phyloP scores from a whole-genome alignment of 805 yeast genomes.

The Lipomyces orientalis region DNA sequence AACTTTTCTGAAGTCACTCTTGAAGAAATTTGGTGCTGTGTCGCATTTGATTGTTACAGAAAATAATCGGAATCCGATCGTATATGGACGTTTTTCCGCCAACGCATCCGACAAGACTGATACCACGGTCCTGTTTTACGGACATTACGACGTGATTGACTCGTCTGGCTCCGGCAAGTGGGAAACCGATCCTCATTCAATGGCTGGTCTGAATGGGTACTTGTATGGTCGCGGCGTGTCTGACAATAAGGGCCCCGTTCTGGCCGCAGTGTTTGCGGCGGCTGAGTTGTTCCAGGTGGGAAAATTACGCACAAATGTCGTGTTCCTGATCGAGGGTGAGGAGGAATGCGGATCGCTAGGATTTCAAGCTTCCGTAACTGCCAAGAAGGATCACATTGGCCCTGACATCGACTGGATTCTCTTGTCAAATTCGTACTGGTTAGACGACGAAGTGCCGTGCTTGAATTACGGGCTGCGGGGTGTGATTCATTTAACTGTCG shows the following conservation, averaged over 20 bases:
- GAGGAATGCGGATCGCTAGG: conserved; percentile 94
- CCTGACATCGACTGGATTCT: conserved; percentile 78
- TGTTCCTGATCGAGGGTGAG: conserved; percentile 90
- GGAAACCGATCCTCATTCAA: conserved; percentile 77
- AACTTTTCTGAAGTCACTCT: conserved; percentile 64
- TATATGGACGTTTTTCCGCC: conserved; percentile 67
- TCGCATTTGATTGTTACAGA: conserved; percentile 73
- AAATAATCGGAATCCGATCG: conserved; percentile 79
- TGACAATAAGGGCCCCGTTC: conserved; percentile 92
- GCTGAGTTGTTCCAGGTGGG: conserved; percentile 65
- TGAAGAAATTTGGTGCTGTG: conserved; percentile 67
- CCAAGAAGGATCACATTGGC: conserved; percentile 61
- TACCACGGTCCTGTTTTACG: conserved; percentile 75
- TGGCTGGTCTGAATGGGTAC: conserved; percentile 82
- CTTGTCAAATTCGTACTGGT: conserved; percentile 91
- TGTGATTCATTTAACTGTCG: conserved; percentile 78
- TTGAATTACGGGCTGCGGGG: conserved; percentile 94
- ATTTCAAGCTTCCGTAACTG: conserved; percentile 68
- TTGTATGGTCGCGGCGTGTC: conserved; percentile 90
- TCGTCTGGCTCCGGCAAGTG: conserved; percentile 69
- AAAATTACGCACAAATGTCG: conserved; percentile 69
- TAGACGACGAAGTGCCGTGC: conserved; percentile 87
- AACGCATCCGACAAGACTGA: conserved; percentile 41
- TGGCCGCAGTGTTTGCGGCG: conserved; percentile 86
- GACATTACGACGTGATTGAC: conserved; percentile 93